Conservation (phyloP, 306 rosid species). For the Nissolia schottii region DNA sequence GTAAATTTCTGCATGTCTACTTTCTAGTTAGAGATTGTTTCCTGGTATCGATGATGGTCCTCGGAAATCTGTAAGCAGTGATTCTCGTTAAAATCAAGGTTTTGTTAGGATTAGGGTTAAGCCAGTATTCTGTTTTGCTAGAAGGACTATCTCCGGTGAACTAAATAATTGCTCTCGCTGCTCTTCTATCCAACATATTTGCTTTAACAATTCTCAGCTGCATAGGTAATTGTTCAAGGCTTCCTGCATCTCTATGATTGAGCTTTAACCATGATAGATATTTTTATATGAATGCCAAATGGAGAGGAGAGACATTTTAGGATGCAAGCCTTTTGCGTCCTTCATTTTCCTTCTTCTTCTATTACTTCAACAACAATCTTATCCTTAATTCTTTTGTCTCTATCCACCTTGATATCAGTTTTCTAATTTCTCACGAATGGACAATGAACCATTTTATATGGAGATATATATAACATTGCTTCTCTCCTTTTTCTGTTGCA, state of each 20-base stretch:
- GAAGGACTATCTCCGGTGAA: background rate
- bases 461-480: slow-evolving; percentile 1
- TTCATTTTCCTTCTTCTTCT: background rate
- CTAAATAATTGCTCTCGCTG: background rate
- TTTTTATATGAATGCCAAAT: background rate
- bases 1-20: background rate
- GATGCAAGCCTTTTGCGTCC: background rate
- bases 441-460: background rate
- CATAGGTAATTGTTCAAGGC: background rate
- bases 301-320: background rate
- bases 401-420: background rate
- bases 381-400: background rate
- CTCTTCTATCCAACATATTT: background rate
- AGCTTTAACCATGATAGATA: background rate
- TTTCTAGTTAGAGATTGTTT: slow-evolving; percentile 7
- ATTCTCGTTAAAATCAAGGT: background rate
- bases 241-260: background rate
- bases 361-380: background rate
- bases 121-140: background rate
- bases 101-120: background rate
- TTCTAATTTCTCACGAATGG: background rate
- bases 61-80: background rate
- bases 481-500: slow-evolving; percentile 44
- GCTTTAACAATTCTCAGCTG: background rate
- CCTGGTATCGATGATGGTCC: background rate